Percentiles rank a stretch among this genome's conserved stretches.
These are phyloP conservation scores for Sugiyamaella chiloensis DNA, from an alignment of 805 yeast genomes.

Conservation along the genomic window DNA sequence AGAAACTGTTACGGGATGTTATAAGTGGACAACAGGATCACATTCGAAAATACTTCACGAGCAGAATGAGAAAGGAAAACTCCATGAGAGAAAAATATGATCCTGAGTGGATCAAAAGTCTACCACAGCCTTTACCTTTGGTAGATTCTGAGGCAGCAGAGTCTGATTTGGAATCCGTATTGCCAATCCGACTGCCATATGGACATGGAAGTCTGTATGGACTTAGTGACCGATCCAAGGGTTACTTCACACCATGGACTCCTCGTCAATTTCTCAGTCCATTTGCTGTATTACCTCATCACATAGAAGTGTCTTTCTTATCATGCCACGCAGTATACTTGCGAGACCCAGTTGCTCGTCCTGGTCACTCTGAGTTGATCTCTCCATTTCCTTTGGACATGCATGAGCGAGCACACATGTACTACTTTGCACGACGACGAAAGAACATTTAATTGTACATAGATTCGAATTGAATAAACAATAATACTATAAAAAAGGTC, in stretches of 20 bases:
- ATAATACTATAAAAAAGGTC: too few relatives aligned
- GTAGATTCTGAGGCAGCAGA: conserved; percentile 49
- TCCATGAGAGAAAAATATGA: conserved; percentile 40
- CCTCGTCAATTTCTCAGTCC: conserved; percentile 93
- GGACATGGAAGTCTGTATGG: conserved; percentile 74
- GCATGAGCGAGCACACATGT: conserved; percentile 94
- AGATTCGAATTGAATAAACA: too few relatives aligned
- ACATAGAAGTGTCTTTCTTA: conserved; percentile 81
- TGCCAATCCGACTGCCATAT: conserved; percentile 70
- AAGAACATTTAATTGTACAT: conserved; percentile 28
- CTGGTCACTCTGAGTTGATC: conserved; percentile 94
- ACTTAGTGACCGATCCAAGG: conserved; percentile 67
- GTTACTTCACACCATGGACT: conserved; percentile 95
- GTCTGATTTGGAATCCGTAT: conserved; percentile 45
- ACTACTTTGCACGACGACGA: conserved; percentile 48
- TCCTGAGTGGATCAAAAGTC: conserved; percentile 49
- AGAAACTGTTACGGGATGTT: conserved; percentile 32
- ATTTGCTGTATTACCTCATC: conserved; percentile 87
- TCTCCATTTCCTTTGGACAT: conserved; percentile 78
- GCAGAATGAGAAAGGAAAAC: conserved; percentile 8
- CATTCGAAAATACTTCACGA: conserved; percentile 16
- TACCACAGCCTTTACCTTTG: conserved; percentile 42
- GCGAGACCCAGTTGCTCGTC: conserved; percentile 96
- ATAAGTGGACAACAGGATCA: conserved; percentile 28
- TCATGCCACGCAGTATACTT: conserved; percentile 96